A percentile compares a stretch with the other conserved stretches of the same genome.
Conservation (phyloP, 306 rosid genomes). For the Gastrolobium bilobum region DNA sequence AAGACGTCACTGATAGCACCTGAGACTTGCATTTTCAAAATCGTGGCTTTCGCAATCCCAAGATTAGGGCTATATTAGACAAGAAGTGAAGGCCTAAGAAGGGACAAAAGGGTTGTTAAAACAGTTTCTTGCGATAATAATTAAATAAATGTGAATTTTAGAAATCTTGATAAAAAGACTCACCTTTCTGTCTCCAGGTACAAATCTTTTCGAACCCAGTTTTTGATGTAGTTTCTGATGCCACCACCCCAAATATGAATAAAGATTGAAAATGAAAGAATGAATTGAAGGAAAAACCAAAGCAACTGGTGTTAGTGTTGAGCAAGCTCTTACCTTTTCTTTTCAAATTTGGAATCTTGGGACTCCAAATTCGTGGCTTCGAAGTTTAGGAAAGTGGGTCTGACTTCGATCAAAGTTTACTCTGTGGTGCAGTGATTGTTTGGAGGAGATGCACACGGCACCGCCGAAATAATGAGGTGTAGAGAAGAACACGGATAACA, state of each 20-base stretch:
- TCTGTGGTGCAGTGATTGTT: neutral
- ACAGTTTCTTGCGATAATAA: neutral
- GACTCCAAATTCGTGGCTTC: neutral
- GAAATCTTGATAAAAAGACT: neutral
- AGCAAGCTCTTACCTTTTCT: constrained; percentile 8
- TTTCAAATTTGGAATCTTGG: neutral
- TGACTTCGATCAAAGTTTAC: neutral
- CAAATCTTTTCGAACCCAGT: neutral
- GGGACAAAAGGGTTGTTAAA: neutral
- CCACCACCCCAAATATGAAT: neutral
- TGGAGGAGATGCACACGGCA: constrained; percentile 14
- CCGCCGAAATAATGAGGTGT: constrained; percentile 36
- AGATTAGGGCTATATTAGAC: constrained; percentile 20
- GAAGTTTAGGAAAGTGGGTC: neutral
- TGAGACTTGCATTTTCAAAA: constrained; percentile 70
- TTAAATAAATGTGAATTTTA: neutral
- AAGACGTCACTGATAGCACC: constrained; percentile 76
- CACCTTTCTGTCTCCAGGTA: neutral
- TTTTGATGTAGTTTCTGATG: neutral
- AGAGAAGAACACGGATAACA: constrained; percentile 14
- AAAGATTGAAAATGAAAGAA: neutral
- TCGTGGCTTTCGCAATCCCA: constrained; percentile 10
- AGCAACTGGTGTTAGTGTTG: neutral
- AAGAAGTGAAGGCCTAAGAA: neutral
- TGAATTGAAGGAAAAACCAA: neutral